phyloP scores from a whole-genome alignment of 805 yeast species.

The Jamesozyma hellenica region DNA sequence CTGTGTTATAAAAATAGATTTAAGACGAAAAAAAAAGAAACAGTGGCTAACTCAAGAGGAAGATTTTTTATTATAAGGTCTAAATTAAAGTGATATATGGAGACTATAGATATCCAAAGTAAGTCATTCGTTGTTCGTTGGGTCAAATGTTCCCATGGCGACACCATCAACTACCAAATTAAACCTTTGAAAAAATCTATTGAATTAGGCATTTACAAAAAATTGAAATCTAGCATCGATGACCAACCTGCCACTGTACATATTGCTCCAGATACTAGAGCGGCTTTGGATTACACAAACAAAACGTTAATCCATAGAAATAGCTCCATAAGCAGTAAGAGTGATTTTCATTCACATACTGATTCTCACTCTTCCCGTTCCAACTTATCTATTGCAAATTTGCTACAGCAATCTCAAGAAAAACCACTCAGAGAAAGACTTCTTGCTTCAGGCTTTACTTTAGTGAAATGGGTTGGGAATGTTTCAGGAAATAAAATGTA shows the following conservation, averaged over 20 bases:
- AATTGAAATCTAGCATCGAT: slow-evolving; percentile 16
- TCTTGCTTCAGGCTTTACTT: slow-evolving; percentile 40
- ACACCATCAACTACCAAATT: slow-evolving; percentile 65
- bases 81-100: slow-evolving; percentile 42
- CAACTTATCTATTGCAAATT: slow-evolving; percentile 6
- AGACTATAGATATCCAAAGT: slow-evolving; percentile 81
- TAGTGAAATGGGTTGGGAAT: slow-evolving; percentile 46
- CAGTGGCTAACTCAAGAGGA: too few species aligned
- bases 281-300: slow-evolving; percentile 20
- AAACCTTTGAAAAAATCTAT: slow-evolving; percentile 66
- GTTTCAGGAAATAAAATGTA: slow-evolving; percentile 51
- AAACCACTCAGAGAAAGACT: slow-evolving; percentile 49
- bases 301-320: slow-evolving; percentile 14
- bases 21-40: too few species aligned
- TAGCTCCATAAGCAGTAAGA: slow-evolving; percentile 7
- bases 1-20: too few species aligned
- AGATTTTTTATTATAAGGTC: too few species aligned
- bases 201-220: slow-evolving; percentile 30
- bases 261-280: slow-evolving; percentile 25
- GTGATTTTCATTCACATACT: not conserved
- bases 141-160: slow-evolving; percentile 66
- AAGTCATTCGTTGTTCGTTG: slow-evolving; percentile 85
- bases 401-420: slow-evolving; percentile 32
- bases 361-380: slow-evolving; percentile 4
- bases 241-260: slow-evolving; percentile 17